A percentile compares a stretch with the other conserved stretches of the same genome.
phyloP scores from a whole-genome alignment of 2,329 filamentous ascomycete genomes.

The Hymenoscyphus albidus region DNA sequence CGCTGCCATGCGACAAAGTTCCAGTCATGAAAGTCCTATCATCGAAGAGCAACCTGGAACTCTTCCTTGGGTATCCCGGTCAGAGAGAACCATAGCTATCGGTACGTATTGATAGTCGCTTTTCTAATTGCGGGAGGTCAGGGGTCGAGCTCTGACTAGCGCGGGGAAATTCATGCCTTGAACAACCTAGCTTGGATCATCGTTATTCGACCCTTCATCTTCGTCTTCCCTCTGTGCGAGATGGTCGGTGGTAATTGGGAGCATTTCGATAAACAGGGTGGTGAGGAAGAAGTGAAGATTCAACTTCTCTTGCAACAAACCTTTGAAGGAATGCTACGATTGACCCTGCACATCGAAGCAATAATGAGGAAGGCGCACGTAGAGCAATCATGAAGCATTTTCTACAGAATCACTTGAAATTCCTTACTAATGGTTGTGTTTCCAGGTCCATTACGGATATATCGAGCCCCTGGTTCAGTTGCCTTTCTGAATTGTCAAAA shows the following conservation, averaged over 20 bases:
- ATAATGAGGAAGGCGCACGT: background rate
- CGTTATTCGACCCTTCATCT: background rate
- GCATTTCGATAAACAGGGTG: background rate
- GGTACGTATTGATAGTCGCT: slow-evolving; percentile 45
- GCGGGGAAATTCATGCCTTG: slow-evolving; percentile 2
- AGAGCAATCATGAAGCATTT: background rate
- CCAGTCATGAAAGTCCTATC: slow-evolving; percentile 32
- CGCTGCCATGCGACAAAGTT: slow-evolving; percentile 16
- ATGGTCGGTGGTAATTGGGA: background rate
- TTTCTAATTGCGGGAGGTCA: background rate
- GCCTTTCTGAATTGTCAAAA: slow-evolving; percentile 84
- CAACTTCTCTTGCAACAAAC: background rate
- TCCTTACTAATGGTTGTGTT: background rate
- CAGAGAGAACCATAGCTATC: slow-evolving; percentile 76
- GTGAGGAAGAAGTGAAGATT: background rate
- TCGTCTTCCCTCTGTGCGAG: background rate
- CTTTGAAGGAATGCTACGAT: background rate
- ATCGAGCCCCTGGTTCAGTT: slow-evolving; percentile 79
- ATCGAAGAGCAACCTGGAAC: slow-evolving; percentile 54
- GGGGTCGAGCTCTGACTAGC: background rate
- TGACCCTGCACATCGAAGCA: background rate
- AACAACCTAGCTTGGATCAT: background rate
- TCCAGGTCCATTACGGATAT: slow-evolving; percentile 72
- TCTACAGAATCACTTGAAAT: background rate
- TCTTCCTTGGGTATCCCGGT: slow-evolving; percentile 68